A percentile compares a stretch with the other conserved stretches of the same genome.
Evolutionary conservation across 257 asterid genomes (phyloP).

Genomic region (Eustoma russellianum): DNA sequence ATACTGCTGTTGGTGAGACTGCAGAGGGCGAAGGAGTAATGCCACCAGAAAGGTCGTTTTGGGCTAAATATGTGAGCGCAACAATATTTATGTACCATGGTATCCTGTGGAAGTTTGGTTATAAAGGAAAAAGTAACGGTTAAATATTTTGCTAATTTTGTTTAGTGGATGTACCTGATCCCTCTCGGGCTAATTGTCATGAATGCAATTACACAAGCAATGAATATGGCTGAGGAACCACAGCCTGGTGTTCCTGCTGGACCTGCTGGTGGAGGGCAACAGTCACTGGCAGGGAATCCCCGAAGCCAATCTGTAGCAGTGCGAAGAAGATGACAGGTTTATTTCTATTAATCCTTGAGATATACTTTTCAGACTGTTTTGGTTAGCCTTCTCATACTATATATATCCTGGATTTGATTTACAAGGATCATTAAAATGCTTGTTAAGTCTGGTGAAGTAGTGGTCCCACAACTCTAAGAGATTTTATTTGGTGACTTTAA

Average conservation of each 20-base stretch:
- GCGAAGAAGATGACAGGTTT: slow-evolving; percentile 60
- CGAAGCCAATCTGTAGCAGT: slow-evolving; percentile 73
- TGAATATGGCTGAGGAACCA: slow-evolving; percentile 87
- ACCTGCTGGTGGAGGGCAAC: slow-evolving; percentile 51
- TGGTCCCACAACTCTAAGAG: no score
- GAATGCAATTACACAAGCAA: slow-evolving; percentile 96
- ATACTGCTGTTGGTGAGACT: slow-evolving; percentile 41
- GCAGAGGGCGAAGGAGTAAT: slow-evolving; percentile 59
- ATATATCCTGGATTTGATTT: no score
- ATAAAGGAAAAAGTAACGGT: neutral
- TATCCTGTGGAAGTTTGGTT: neutral
- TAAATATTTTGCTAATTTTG: slow-evolving; percentile 13
- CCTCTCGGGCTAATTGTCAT: slow-evolving; percentile 86
- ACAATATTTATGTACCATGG: slow-evolving; percentile 5
- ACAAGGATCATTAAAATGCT: no score
- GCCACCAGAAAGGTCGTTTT: slow-evolving; percentile 88
- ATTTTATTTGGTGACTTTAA: neutral
- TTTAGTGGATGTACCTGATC: slow-evolving; percentile 95
- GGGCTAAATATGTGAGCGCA: slow-evolving; percentile 93
- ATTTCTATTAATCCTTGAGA: neutral
- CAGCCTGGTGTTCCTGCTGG: slow-evolving; percentile 45
- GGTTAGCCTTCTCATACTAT: neutral
- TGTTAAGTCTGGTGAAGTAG: no score
- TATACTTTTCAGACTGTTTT: neutral
- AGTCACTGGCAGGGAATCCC: slow-evolving; percentile 27